Percentiles rank a stretch among this genome's conserved stretches.
Evolutionary conservation across 768 basidiomycete genomes (phyloP).

Genomic region (Rhodotorula taiwanensis): DNA sequence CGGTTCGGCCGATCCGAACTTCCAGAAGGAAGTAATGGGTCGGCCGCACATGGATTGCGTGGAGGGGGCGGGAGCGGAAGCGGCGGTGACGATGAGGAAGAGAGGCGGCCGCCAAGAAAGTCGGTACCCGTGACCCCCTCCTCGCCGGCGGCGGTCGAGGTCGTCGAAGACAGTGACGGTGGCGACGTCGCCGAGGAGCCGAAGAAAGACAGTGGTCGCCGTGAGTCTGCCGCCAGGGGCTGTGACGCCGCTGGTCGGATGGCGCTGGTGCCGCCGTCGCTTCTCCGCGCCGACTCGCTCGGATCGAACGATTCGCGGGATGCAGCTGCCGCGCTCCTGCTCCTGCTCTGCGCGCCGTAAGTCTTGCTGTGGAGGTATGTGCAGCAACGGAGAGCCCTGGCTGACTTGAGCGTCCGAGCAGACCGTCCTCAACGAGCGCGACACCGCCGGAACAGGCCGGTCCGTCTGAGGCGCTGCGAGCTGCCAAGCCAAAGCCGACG

Average conservation of each 20-base stretch:
- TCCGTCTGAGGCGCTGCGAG: no score
- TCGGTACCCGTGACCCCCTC: no score
- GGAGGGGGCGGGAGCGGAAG: conserved; percentile 2
- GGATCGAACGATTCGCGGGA: conserved; percentile 4
- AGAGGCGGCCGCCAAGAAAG: background rate
- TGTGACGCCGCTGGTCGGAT: no score
- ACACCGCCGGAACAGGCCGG: no score
- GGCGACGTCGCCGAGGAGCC: background rate
- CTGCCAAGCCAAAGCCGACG: no score
- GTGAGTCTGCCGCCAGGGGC: background rate
- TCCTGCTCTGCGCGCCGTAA: conserved; percentile 3
- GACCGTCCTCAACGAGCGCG: no score
- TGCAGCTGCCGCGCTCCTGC: conserved; percentile 4
- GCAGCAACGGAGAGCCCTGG: no score
- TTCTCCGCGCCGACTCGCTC: no score
- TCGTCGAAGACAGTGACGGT: conserved; percentile 14
- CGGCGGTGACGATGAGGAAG: conserved; percentile 6
- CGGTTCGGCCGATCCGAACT: conserved; percentile 13
- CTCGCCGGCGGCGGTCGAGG: no score
- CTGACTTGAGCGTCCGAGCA: no score
- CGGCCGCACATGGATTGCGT: background rate
- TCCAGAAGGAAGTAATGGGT: conserved; percentile 11
- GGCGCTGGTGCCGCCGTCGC: no score
- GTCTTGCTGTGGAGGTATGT: no score
- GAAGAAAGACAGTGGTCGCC: background rate